These are phyloP conservation scores for Ustilago curta DNA, from an alignment of 1,284 basidiomycete genomes.

Conservation along the genomic window DNA sequence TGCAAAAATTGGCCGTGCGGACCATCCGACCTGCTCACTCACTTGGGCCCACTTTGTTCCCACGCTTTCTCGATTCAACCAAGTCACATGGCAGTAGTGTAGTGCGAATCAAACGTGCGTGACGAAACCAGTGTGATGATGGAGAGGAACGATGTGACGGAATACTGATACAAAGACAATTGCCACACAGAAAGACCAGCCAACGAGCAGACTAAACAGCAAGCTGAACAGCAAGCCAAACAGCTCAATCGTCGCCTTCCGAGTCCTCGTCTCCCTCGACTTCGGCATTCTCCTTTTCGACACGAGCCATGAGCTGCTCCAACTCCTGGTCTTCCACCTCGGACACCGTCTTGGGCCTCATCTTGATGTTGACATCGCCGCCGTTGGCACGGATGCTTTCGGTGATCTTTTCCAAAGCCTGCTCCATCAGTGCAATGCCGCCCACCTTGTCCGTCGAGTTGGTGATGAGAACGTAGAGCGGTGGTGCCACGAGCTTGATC, in stretches of 20 bases:
- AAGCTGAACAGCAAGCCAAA: no score
- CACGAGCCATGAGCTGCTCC: constrained; percentile 68
- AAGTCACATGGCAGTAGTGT: no score
- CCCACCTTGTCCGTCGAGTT: constrained; percentile 97
- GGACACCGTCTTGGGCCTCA: constrained; percentile 77
- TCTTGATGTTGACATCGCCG: constrained; percentile 90
- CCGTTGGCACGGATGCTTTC: constrained; percentile 80
- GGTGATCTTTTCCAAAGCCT: constrained; percentile 91
- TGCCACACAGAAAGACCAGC: constrained; percentile 6
- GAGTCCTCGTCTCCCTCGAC: constrained; percentile 68
- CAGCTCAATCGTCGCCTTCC: constrained; percentile 46
- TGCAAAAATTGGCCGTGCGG: constrained; percentile 1
- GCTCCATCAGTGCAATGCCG: constrained; percentile 91
- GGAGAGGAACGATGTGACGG: background rate
- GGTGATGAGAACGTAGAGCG: constrained; percentile 92
- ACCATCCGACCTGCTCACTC: background rate
- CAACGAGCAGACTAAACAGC: background rate
- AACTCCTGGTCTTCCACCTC: constrained; percentile 69
- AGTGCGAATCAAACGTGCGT: background rate
- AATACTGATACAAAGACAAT: constrained; percentile 17
- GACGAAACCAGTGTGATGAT: background rate
- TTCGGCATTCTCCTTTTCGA: constrained; percentile 69
- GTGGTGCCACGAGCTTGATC: constrained; percentile 95
- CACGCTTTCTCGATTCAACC: no score
- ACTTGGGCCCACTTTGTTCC: no score